Base-by-base conservation (phyloP, 371 early-diverging fungal genomes). In the Fennellomyces sp. region DNA sequence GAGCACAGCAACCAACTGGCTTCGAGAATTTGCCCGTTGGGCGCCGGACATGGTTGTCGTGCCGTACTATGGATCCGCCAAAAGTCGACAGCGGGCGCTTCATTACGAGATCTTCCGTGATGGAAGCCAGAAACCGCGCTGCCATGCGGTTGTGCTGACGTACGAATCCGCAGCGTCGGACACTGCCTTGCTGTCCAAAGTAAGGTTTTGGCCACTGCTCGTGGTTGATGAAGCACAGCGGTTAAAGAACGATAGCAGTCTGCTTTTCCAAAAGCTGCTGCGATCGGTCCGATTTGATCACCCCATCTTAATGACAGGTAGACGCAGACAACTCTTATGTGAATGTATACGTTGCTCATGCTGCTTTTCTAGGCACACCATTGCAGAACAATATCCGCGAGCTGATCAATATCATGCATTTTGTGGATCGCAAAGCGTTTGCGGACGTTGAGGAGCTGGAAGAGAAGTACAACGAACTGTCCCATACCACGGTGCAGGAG, bases 161-260 rank as follows among this genome's bases (percentile, higher is more conserved):
- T 94, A 94, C 58, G 95, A 95, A 66, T 81, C 80, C 11, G 75
- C 88, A 29, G 63, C 70, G 35, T 45, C 58, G 2, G 85, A 88
- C 55, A 67, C 78, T 12, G 78, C 71, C 5, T 56, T 84, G 27
- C 80, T 92, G 53, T 64, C 62, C 61, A 57, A 68, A 28, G 71
- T 66, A 10, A 27, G 63, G 8, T 66, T 64, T 41, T 96, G 89
- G 87, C 82, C 88, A n/a, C 80, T 78, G 13, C 48, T 92, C 35
- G 72, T 93, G 2, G 85, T 93, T 2, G 96, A 96, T 69, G 96
- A 95, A 71, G 94, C 93, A 0, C 96, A 96, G 57, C 81, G 95
- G 47, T 73, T 96, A 29, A 96, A 95, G 68, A 94, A 93, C 69
- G 83, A 87, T 57, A 69, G 69, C 42, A 80, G 86, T 15, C 83